A percentile compares a stretch with the other conserved stretches of the same genome.
Conservation (phyloP, 2,329 filamentous ascomycete species). For the Stromatinia cepivora region DNA sequence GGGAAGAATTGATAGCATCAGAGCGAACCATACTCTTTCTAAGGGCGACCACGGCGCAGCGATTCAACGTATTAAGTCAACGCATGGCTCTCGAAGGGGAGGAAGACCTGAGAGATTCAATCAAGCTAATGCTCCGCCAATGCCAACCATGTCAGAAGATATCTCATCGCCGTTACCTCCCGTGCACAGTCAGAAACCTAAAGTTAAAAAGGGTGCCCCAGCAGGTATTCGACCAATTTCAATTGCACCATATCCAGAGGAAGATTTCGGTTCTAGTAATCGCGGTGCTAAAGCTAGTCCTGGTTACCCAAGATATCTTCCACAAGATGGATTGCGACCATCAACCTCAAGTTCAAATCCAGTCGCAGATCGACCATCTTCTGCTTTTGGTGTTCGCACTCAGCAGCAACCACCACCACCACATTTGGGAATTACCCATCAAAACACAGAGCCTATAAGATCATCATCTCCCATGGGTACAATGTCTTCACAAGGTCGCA, state of each 20-base stretch:
- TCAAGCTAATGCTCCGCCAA: conserved; percentile 42
- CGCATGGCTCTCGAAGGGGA: conserved; percentile 68
- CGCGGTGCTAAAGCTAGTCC: conserved; percentile 2
- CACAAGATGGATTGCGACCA: conserved; percentile 40
- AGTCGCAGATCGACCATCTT: conserved; percentile 44
- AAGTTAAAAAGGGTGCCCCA: conserved; percentile 20
- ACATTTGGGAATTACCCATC: conserved; percentile 22
- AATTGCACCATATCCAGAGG: conserved; percentile 69
- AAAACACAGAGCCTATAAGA: conserved; percentile 40
- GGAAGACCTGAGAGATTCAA: conserved; percentile 61
- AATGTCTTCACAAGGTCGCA: conserved; percentile 46
- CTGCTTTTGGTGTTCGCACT: conserved; percentile 53
- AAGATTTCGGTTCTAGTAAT: conserved; percentile 49
- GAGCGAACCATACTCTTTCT: conserved; percentile 78
- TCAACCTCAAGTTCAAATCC: conserved; percentile 45
- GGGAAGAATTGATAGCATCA: conserved; percentile 78
- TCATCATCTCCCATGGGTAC: conserved; percentile 50
- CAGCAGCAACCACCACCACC: conserved; percentile 29
- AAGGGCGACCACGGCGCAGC: conserved; percentile 91
- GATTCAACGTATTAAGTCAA: conserved; percentile 81
- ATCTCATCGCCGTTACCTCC: conserved; percentile 34
- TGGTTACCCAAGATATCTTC: conserved; percentile 43
- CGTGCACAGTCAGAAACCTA: conserved; percentile 22
- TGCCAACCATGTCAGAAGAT: conserved; percentile 39
- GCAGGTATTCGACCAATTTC: conserved; percentile 32